A percentile compares a stretch with the other conserved stretches of the same genome.
Evolutionary conservation across 2,329 filamentous ascomycete species (phyloP).

Genomic region (Penicillium fuscoglaucum): DNA sequence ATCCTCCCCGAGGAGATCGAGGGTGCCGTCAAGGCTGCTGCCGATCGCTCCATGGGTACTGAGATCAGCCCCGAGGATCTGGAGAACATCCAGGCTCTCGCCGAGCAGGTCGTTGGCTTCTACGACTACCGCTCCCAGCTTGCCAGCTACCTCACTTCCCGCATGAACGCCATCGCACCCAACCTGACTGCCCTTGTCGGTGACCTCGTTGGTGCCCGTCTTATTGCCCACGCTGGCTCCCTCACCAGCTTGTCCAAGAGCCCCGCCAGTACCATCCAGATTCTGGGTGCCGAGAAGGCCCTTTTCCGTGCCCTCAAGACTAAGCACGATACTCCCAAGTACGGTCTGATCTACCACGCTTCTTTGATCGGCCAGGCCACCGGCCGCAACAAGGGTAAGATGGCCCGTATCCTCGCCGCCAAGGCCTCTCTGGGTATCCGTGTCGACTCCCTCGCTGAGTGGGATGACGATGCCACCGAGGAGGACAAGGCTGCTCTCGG

Average conservation of each 20-base stretch:
- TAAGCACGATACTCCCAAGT: conserved; percentile 98
- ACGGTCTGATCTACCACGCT: conserved; percentile 90
- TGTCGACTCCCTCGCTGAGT: conserved; percentile 83
- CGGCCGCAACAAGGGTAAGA: conserved; percentile 99
- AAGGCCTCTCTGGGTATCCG: conserved; percentile 92
- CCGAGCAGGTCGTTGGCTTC: conserved; percentile 89
- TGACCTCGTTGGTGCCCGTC: conserved; percentile 86
- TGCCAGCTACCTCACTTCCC: conserved; percentile 81
- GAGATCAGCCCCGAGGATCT: conserved; percentile 93
- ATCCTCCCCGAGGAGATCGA: conserved; percentile 96
- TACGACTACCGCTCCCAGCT: conserved; percentile 88
- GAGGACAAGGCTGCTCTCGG: conserved; percentile 85
- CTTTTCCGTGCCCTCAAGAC: conserved; percentile 98
- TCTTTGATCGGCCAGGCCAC: conserved; percentile 95
- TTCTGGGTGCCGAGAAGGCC: conserved; percentile 97
- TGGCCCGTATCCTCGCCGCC: conserved; percentile 90
- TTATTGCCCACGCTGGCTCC: conserved; percentile 93
- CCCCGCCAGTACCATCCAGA: conserved; percentile 93
- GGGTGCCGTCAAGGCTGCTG: conserved; percentile 83
- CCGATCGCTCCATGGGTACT: conserved; percentile 97
- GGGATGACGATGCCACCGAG: conserved; percentile 75
- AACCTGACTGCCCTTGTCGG: conserved; percentile 93
- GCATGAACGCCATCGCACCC: conserved; percentile 95
- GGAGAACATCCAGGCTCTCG: conserved; percentile 86
- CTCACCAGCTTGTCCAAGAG: conserved; percentile 94